Evolutionary conservation across 192 early-diverging fungal species (phyloP), one percentile per base, ranked within the genome.

Genomic region (Coemansia sp.): DNA sequence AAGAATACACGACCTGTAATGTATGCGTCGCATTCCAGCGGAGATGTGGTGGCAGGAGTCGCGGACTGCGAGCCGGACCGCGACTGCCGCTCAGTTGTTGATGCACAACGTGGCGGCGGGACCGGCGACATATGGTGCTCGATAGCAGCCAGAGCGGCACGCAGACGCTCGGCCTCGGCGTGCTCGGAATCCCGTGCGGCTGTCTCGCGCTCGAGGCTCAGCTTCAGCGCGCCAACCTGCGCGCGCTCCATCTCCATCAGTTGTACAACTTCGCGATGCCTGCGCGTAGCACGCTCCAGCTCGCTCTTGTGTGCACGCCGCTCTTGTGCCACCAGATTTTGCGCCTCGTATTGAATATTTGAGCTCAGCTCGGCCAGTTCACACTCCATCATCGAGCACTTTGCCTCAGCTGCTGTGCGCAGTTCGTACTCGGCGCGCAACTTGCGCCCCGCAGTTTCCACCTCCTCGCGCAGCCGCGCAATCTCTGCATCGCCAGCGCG

Each of bases 341-440:
- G 76, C 32, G 76, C 76, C 64, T 78, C 76, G 18, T 62, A 61
- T 56, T 78, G 76, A 54, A 78, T 78, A 51, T 78, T 64, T 8
- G 67, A 73, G 70, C 76, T 78, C 55, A 78, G 56, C 67, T 78
- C 76, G 5, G 76, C 76, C 56, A 78, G 64, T 67, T 78, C 76
- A 53, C 67, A 78, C 56, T 78, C 76, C 76, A 78, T 78, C 16
- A 58, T 38, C 53, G 71, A 60, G 56, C 76, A 78, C 64, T 78
- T 78, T 19, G 76, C 61, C 58, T 78, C 76, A n/a, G 76, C 76
- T 5, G 71, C 71, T 34, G 76, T 73, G 44, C 76, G 76, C 64
- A 78, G 60, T 56, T 78, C 71, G 48, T 73, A 78, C 64, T 78
- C 76, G 41, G 56, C 63, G 16, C 53, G 34, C 51, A 69, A 60